Conservation (phyloP, 192 early-diverging fungal species). For the Coemansia sp. region DNA sequence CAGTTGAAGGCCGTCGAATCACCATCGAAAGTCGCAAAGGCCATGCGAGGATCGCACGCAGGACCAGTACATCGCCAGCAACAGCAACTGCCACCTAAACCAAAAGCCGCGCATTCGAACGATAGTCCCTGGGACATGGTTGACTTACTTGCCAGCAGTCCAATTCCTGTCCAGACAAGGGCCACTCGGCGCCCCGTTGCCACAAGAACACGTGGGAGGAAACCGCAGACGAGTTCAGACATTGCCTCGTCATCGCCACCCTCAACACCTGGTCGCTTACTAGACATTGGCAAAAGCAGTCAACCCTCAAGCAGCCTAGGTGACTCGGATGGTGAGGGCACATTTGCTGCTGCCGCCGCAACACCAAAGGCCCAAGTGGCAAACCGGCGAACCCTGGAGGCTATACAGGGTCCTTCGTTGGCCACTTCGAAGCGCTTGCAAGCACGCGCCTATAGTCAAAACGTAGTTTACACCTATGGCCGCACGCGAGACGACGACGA, state of each 20-base stretch:
- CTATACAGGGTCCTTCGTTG: conserved; percentile 38
- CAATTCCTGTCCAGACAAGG: conserved; percentile 12
- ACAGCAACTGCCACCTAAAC: not conserved
- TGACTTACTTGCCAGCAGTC: conserved; percentile 24
- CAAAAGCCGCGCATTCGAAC: not conserved
- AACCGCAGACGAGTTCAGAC: conserved; percentile 7
- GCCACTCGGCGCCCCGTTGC: conserved; percentile 1
- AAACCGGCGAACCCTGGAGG: conserved; percentile 8
- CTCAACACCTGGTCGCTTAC: conserved; percentile 28
- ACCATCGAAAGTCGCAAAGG: conserved; percentile 11
- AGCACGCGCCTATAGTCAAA: conserved; percentile 32
- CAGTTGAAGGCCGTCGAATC: not conserved
- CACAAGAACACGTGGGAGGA: not conserved
- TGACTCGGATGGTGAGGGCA: conserved; percentile 20
- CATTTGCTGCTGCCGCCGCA: not conserved
- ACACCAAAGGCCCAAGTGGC: conserved; percentile 32
- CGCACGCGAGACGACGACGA: conserved; percentile 36
- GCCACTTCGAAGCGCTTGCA: conserved; percentile 50
- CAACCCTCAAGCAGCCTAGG: conserved; percentile 20
- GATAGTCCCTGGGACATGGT: conserved; percentile 32
- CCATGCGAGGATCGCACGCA: conserved; percentile 6
- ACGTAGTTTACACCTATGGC: conserved; percentile 54
- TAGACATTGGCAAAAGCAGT: conserved; percentile 28
- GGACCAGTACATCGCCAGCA: not conserved
- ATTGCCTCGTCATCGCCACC: conserved; percentile 51